A percentile compares a stretch with the other conserved stretches of the same genome.
phyloP scores from a whole-genome alignment of 2,329 filamentous ascomycete species.

The Metarhizium sp. region DNA sequence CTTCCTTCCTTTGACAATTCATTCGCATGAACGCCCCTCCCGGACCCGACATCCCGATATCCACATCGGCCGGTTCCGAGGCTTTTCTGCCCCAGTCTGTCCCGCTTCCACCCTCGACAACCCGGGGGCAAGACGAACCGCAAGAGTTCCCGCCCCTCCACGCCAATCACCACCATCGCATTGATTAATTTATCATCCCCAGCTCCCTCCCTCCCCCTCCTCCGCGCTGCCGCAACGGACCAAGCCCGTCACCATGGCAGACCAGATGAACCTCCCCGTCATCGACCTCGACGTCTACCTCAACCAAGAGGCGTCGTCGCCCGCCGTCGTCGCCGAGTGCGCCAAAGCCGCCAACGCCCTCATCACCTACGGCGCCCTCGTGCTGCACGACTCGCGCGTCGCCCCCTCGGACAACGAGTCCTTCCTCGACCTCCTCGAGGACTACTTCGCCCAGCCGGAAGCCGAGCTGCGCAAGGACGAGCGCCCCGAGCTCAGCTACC shows the following conservation, averaged over 20 bases:
- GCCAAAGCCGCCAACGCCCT: conserved; percentile 44
- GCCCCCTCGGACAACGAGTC: conserved; percentile 43
- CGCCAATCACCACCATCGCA: background rate
- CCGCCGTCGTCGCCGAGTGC: conserved; percentile 41
- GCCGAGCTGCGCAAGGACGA: conserved; percentile 38
- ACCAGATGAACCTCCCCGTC: conserved; percentile 48
- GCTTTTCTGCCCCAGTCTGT: background rate
- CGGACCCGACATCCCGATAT: background rate
- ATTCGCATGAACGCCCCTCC: too few relatives aligned
- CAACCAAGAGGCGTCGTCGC: conserved; percentile 28
- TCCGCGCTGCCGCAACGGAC: background rate
- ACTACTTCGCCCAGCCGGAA: conserved; percentile 52
- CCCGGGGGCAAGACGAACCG: too few relatives aligned
- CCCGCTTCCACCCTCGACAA: background rate
- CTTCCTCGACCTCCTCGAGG: conserved; percentile 54
- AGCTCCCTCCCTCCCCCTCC: background rate
- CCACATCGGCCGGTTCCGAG: conserved; percentile 8
- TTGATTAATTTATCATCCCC: background rate
- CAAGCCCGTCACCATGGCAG: background rate
- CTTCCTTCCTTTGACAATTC: too few relatives aligned
- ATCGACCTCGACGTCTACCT: conserved; percentile 51
- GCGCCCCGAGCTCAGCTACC: conserved; percentile 48
- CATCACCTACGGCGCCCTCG: conserved; percentile 49
- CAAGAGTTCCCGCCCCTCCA: background rate
- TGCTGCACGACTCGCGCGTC: conserved; percentile 51